phyloP scores from a whole-genome alignment of 768 basidiomycete species.

The Hygrocybe punicea region DNA sequence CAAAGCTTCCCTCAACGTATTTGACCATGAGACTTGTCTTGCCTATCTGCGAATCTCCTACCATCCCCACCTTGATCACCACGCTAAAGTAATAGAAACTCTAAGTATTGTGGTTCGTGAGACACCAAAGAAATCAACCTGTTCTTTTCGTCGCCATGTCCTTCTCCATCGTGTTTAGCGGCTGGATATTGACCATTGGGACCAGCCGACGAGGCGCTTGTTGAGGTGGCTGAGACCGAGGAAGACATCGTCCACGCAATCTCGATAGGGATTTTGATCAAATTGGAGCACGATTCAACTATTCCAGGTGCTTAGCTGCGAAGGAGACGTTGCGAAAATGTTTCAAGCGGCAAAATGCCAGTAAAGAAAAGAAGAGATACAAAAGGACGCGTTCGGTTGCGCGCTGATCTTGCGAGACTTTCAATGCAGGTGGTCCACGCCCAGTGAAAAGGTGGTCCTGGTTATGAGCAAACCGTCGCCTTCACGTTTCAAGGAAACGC shows the following conservation, averaged over 20 bases:
- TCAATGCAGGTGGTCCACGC: conserved; percentile 28
- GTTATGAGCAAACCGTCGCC: not conserved
- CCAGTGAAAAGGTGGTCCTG: conserved; percentile 25
- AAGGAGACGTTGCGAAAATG: conserved; percentile 25
- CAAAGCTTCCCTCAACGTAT: conserved; percentile 94
- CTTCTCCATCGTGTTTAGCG: not conserved
- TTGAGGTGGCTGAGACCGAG: conserved; percentile 39
- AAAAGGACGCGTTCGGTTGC: conserved; percentile 33
- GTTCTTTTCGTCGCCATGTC: conserved; percentile 1
- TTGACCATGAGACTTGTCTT: conserved; percentile 88
- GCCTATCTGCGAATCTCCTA: conserved; percentile 97
- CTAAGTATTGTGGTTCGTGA: not conserved
- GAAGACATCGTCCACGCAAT: conserved; percentile 43
- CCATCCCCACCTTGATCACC: conserved; percentile 99
- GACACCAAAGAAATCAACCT: not conserved
- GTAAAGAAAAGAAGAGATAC: conserved; percentile 38
- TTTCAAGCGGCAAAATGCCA: conserved; percentile 31
- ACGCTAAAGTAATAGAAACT: conserved; percentile 48
- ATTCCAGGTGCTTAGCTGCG: conserved; percentile 9
- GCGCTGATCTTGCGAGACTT: conserved; percentile 22
- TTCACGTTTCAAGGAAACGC: not conserved
- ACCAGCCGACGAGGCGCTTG: conserved; percentile 13
- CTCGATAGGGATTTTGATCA: not conserved
- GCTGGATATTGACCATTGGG: not conserved
- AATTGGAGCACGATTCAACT: not conserved